Evolutionary conservation across 495 filamentous ascomycete genomes (phyloP).

Genomic region (Talaromyces ruber): DNA sequence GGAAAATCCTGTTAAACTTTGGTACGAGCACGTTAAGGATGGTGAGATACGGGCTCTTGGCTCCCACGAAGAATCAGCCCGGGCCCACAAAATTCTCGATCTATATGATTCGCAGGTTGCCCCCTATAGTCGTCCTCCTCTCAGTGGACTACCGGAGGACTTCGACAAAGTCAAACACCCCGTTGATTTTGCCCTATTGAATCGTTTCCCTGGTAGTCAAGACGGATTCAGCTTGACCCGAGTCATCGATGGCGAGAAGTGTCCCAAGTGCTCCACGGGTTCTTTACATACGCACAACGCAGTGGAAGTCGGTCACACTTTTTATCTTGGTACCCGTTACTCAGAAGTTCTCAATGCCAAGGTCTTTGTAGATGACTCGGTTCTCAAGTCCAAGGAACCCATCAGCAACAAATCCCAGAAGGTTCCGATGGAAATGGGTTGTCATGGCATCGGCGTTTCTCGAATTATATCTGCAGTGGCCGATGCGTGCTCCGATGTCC

Average conservation of each 20-base stretch:
- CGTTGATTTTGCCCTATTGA: slow-evolving; percentile 30
- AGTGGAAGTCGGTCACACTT: slow-evolving; percentile 90
- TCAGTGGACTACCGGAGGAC: slow-evolving; percentile 28
- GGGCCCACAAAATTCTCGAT: slow-evolving; percentile 23
- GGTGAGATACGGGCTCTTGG: slow-evolving; percentile 14
- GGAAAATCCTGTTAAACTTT: slow-evolving; percentile 50
- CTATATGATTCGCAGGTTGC: slow-evolving; percentile 37
- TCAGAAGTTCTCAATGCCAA: slow-evolving; percentile 60
- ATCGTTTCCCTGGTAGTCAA: slow-evolving; percentile 30
- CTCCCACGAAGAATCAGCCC: slow-evolving; percentile 7
- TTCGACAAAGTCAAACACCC: slow-evolving; percentile 20
- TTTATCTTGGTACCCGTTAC: slow-evolving; percentile 87
- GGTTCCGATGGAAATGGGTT: slow-evolving; percentile 80
- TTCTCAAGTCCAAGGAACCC: slow-evolving; percentile 11
- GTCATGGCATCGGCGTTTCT: slow-evolving; percentile 90
- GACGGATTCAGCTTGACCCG: slow-evolving; percentile 48
- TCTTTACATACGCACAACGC: slow-evolving; percentile 58
- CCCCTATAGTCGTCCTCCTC: slow-evolving; percentile 34
- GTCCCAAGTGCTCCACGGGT: slow-evolving; percentile 59
- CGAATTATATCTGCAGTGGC: slow-evolving; percentile 84
- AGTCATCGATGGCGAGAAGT: slow-evolving; percentile 59
- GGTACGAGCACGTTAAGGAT: slow-evolving; percentile 30
- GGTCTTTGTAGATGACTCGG: slow-evolving; percentile 33
- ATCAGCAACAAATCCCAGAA: slow-evolving; percentile 16
- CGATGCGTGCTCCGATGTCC: slow-evolving; percentile 57